Evolutionary conservation across 805 yeast genomes (phyloP), one percentile per base, ranked within the genome.

Genomic region (Kockiozyma suomiensis): DNA sequence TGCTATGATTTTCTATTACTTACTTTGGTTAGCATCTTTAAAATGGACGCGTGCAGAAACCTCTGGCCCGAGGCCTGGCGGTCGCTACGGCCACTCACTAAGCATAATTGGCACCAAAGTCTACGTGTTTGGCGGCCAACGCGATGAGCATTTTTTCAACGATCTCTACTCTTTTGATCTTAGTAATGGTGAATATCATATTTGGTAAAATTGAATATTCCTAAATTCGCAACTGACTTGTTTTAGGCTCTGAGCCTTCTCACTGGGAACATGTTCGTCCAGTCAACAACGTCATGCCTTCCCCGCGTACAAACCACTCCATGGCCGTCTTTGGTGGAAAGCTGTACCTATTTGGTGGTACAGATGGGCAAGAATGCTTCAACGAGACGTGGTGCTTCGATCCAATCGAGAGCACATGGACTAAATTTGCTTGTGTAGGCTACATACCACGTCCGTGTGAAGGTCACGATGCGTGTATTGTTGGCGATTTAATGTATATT

Each of bases 111-210:
- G 82, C 41, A 78, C 82, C 17, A 79, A 78, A 54, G 78, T 94
- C 50, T 94, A 86, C 73, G 79, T 94, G 3, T 94, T 90, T 76
- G 99, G 99, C 58, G 99, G 99, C 59, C 97, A 93, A 74, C 81
- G 92, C 65, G 94, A 91, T 72, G 89, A 87, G 66, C 84, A 84
- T 17, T 82, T 81, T 67, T 92, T 89, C 74, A 86, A 87, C 72
- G 98, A 94, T 73, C 75, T 93, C 69, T 86, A 87, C 77, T 84
- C 84, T 61, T 94, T 90, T 74, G 97, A 94, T 73, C 79, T 93
- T 65, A 87, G 94, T 35, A 83, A 90, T 23, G 55, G 65, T 58
- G 19, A 8, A 50, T 10, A 30, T 6, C 33, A 30, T 7, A 7
- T 30, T 10, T 6, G 10, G 10, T 30, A 10, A 6, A 6, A 7